These are phyloP conservation scores for Ophiocordyceps unilateralis DNA, from an alignment of 2,329 filamentous ascomycete species.

Conservation along the genomic window DNA sequence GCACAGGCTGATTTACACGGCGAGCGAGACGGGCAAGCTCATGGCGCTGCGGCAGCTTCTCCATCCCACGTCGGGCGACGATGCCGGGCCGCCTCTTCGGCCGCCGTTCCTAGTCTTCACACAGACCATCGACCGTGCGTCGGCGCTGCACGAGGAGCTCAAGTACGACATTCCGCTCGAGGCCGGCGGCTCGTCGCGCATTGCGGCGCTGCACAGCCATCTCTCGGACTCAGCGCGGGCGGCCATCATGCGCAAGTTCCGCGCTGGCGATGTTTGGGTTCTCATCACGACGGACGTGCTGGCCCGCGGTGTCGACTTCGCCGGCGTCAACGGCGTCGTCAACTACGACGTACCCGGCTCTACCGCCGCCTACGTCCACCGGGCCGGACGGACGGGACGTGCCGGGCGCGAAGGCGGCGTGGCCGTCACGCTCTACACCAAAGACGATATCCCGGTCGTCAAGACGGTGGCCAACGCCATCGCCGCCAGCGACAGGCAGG, in stretches of 20 bases:
- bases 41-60: slow-evolving; percentile 79
- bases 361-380: slow-evolving; percentile 79
- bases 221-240: slow-evolving; percentile 62
- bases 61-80: slow-evolving; percentile 46
- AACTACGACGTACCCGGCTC: slow-evolving; percentile 97
- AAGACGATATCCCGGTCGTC: slow-evolving; percentile 78
- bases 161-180: slow-evolving; percentile 85
- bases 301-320: slow-evolving; percentile 84
- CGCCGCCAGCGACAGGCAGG: slow-evolving; percentile 59
- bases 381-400: slow-evolving; percentile 77
- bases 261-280: slow-evolving; percentile 86
- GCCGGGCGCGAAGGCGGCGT: slow-evolving; percentile 77
- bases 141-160: slow-evolving; percentile 74
- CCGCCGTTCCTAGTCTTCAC: slow-evolving; percentile 93
- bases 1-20: slow-evolving; percentile 80
- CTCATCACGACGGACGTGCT: slow-evolving; percentile 91
- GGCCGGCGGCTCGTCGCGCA: slow-evolving; percentile 67
- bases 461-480: slow-evolving; percentile 92
- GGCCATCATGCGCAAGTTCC: slow-evolving; percentile 74
- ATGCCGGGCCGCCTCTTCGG: slow-evolving; percentile 45
- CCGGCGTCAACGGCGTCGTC: slow-evolving; percentile 85
- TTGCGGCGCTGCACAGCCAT: slow-evolving; percentile 80
- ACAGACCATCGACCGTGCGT: slow-evolving; percentile 82
- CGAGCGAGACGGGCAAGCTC: slow-evolving; percentile 84
- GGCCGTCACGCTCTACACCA: slow-evolving; percentile 87